Percentiles rank a stretch among this genome's conserved stretches.
phyloP scores from a whole-genome alignment of 805 yeast species.

The Priceomyces carsonii region DNA sequence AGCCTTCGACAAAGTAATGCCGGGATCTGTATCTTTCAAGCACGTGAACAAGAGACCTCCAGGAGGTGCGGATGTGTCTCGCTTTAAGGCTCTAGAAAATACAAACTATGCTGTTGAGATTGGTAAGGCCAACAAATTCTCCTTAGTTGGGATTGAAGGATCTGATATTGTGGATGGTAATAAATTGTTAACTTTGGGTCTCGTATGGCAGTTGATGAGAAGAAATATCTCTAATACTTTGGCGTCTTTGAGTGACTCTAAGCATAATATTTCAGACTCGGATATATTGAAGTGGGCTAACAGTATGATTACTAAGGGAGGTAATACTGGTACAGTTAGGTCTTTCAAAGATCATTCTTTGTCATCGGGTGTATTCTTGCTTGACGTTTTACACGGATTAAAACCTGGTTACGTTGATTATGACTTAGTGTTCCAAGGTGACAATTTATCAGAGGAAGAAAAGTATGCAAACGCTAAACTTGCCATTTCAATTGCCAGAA shows the following conservation, averaged over 20 bases:
- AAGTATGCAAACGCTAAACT: constrained; percentile 91
- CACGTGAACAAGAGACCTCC: constrained; percentile 84
- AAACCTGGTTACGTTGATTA: constrained; percentile 98
- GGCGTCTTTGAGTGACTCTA: constrained; percentile 64
- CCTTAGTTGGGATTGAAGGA: constrained; percentile 97
- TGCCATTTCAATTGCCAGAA: constrained; percentile 98
- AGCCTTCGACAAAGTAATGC: constrained; percentile 94
- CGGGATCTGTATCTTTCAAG: constrained; percentile 80
- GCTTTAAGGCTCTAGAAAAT: constrained; percentile 95
- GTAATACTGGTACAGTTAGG: constrained; percentile 69
- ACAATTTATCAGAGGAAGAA: constrained; percentile 68
- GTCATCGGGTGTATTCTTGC: constrained; percentile 74
- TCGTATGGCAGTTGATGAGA: constrained; percentile 99
- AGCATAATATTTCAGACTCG: constrained; percentile 60
- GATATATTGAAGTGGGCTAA: constrained; percentile 96
- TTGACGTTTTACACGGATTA: constrained; percentile 88
- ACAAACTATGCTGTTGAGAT: constrained; percentile 98
- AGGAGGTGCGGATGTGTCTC: constrained; percentile 70
- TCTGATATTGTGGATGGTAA: constrained; percentile 95
- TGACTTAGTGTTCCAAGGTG: constrained; percentile 80
- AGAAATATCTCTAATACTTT: constrained; percentile 88
- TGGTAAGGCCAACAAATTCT: constrained; percentile 89
- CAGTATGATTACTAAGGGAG: constrained; percentile 80
- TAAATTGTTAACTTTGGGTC: constrained; percentile 82
- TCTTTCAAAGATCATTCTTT: constrained; percentile 83